Percentiles rank a stretch among this genome's conserved stretches.
Conservation (phyloP, 2,329 filamentous ascomycete genomes). For the Amesomyces nigricolor region DNA sequence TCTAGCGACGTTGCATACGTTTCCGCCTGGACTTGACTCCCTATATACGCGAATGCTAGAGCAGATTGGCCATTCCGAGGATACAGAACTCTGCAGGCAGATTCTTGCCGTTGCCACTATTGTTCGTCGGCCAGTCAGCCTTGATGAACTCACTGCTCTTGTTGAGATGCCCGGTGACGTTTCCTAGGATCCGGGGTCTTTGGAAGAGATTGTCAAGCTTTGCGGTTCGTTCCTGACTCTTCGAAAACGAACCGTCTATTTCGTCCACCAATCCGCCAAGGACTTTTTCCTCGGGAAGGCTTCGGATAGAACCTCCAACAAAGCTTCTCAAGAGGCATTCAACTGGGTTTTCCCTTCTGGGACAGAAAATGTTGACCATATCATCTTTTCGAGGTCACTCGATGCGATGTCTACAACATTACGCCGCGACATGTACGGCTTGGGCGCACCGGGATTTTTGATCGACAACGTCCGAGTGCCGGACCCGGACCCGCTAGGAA, state of each 20-base stretch:
- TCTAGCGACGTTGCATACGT: slow-evolving; percentile 3
- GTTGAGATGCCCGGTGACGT: slow-evolving; percentile 5
- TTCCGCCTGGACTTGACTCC: slow-evolving; percentile 18
- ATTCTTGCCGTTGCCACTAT: slow-evolving; percentile 14
- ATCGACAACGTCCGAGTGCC: slow-evolving; percentile 10
- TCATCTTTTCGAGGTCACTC: slow-evolving; percentile 16
- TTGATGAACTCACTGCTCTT: slow-evolving; percentile 11
- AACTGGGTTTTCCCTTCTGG: slow-evolving; percentile 13
- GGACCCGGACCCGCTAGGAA: slow-evolving; percentile 15
- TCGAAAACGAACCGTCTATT: slow-evolving; percentile 13
- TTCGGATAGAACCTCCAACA: background rate
- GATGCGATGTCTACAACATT: slow-evolving; percentile 21
- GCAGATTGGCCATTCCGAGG: slow-evolving; percentile 4
- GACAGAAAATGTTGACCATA: slow-evolving; percentile 10
- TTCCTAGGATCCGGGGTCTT: background rate
- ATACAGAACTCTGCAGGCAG: slow-evolving; percentile 10
- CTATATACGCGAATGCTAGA: slow-evolving; percentile 17
- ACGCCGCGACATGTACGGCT: slow-evolving; percentile 22
- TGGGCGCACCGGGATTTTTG: slow-evolving; percentile 9
- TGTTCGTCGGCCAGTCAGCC: slow-evolving; percentile 13
- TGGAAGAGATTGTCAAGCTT: slow-evolving; percentile 12
- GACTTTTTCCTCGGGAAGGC: slow-evolving; percentile 16
- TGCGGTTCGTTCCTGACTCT: slow-evolving; percentile 19
- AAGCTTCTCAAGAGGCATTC: background rate
- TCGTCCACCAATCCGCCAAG: slow-evolving; percentile 18